phyloP scores from a whole-genome alignment of 2,329 filamentous ascomycete species.

The Neocucurbitaria cava region DNA sequence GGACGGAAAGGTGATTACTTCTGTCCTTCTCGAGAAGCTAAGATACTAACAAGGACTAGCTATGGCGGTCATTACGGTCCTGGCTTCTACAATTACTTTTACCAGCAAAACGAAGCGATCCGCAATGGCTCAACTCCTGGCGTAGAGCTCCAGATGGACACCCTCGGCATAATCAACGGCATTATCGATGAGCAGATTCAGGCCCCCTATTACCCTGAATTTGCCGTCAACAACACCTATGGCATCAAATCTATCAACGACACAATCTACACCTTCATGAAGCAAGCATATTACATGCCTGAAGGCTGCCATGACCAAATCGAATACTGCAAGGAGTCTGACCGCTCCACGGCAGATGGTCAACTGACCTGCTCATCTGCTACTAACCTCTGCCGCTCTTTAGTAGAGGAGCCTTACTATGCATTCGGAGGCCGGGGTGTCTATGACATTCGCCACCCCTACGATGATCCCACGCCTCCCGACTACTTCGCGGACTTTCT shows the following conservation, averaged over 20 bases:
- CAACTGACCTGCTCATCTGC: constrained; percentile 47
- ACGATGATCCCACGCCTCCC: constrained; percentile 61
- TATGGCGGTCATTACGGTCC: constrained; percentile 60
- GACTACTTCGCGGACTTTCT: constrained; percentile 61
- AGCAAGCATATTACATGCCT: constrained; percentile 55
- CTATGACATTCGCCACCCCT: constrained; percentile 62
- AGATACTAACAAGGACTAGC: constrained; percentile 9
- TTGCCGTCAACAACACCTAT: constrained; percentile 64
- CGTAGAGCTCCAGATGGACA: constrained; percentile 60
- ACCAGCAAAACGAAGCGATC: constrained; percentile 62
- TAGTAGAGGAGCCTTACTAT: constrained; percentile 55
- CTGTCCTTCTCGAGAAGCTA: not conserved
- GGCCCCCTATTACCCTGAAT: constrained; percentile 55
- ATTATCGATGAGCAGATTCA: constrained; percentile 61
- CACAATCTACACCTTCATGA: constrained; percentile 53
- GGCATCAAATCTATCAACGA: constrained; percentile 58
- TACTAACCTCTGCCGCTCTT: constrained; percentile 51
- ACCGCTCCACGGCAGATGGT: constrained; percentile 32
- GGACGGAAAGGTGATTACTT: constrained; percentile 51
- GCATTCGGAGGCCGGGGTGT: constrained; percentile 54
- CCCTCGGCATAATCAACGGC: constrained; percentile 63
- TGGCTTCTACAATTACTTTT: constrained; percentile 64
- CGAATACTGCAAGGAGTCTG: constrained; percentile 50
- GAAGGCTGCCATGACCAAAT: constrained; percentile 62
- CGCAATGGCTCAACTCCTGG: constrained; percentile 56